Percentiles rank a stretch among this genome's conserved stretches.
phyloP scores from a whole-genome alignment of 208 protist species.

The Leishmania arabica region DNA sequence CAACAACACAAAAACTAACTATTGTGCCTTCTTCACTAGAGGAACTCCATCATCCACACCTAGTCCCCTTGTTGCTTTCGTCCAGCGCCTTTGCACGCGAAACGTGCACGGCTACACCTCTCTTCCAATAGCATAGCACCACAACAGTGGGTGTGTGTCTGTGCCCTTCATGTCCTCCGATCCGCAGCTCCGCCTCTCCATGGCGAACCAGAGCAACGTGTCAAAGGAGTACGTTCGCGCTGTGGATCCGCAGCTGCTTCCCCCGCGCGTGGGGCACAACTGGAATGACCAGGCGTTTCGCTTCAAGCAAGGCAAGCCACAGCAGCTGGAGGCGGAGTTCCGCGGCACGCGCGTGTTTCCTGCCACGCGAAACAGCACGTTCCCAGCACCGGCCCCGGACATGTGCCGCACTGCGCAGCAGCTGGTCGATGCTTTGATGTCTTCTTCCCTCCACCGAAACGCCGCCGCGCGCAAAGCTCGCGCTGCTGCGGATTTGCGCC shows the following conservation, averaged over 20 bases:
- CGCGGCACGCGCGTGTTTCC: constrained; percentile 68
- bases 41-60: neutral
- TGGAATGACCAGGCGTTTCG: constrained; percentile 90
- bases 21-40: neutral
- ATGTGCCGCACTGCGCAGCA: constrained; percentile 69
- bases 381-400: constrained; percentile 41
- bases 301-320: constrained; percentile 72
- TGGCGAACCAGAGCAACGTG: constrained; percentile 54
- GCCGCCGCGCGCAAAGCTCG: constrained; percentile 12
- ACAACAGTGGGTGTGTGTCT: neutral
- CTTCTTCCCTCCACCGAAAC: constrained; percentile 26
- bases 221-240: constrained; percentile 81
- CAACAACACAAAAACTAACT: neutral
- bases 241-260: constrained; percentile 71
- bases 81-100: neutral
- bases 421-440: constrained; percentile 64
- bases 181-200: constrained; percentile 32
- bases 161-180: constrained; percentile 25
- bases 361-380: constrained; percentile 51
- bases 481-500: constrained; percentile 26
- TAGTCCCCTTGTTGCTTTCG: neutral
- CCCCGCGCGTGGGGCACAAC: constrained; percentile 87
- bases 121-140: neutral
- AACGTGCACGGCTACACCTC: neutral
- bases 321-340: constrained; percentile 85